Base-by-base conservation (phyloP, 2,329 filamentous ascomycete genomes). In the Curvularia verruculosa region DNA sequence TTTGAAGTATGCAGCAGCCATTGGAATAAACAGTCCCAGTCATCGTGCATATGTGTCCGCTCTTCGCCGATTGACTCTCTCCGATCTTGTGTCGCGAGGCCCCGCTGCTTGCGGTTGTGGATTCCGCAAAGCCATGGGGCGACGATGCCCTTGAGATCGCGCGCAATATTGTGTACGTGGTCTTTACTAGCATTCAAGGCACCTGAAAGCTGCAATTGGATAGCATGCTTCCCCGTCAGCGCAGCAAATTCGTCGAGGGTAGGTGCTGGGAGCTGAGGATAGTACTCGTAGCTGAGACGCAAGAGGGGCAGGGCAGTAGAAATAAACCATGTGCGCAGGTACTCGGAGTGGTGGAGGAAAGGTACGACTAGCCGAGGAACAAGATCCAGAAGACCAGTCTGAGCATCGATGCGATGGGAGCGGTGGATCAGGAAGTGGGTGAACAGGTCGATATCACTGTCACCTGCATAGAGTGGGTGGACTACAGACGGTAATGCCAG, bases 61-160 rank as follows among this genome's bases (percentile, higher is more conserved):
- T 64, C 49, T 73, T 74, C 84, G 82, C 53, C 52, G 7, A 66
- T 60, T 5, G 71, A 70, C n/a, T 56, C 58, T 24, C 67, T 60
- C 23, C 62, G 66, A 15, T 72, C 65, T 15, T 65, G 65, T 15
- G 46, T 54, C 49, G 78, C 77, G 13, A 83, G 68, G 62, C 78
- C 83, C 54, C 72, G 77, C 60, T 77, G 72, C 58, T 82, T 83
- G 79, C 88, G 87, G 52, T 87, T 84, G 19, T 77, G 81, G 49
- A 86, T 81, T 44, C 86, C 86, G 67, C 89, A 87, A 47, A 92
- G 79, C 90, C 90, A 94, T 2, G 90, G 90, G 0, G 87, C 87
- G 48, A 93, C 78, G 36, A 93, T 70, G 0, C 87, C 85, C 60
- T 85, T 84, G 53, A 93, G 70, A 69, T 92, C 89, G 54, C 89